phyloP scores from a whole-genome alignment of 306 rosid species.

The Amphicarpaea edgeworthii region DNA sequence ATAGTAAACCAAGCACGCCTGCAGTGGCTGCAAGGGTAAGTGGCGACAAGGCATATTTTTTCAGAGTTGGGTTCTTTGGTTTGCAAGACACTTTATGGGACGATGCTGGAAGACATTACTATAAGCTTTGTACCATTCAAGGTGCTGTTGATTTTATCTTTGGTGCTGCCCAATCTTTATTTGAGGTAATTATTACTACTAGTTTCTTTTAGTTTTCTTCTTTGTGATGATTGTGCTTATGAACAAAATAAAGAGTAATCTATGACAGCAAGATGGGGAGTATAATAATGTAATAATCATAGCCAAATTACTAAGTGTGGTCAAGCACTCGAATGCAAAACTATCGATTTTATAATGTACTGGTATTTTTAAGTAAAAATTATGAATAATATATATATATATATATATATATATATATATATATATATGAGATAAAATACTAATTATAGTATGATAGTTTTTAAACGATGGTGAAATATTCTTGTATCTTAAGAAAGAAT shows the following conservation, averaged over 20 bases:
- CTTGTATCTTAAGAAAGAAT: background rate
- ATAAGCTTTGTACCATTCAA: slow-evolving; percentile 75
- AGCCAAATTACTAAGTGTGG: too few relatives aligned
- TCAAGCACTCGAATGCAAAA: too few relatives aligned
- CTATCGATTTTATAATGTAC: too few relatives aligned
- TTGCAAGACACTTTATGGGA: slow-evolving; percentile 94
- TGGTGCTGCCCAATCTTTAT: slow-evolving; percentile 76
- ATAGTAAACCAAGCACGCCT: slow-evolving; percentile 45
- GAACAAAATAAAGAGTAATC: too few relatives aligned
- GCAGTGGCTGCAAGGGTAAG: slow-evolving; percentile 78
- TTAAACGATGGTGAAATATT: background rate
- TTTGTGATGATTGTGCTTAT: background rate
- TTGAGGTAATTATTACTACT: slow-evolving; percentile 57
- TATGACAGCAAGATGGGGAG: too few relatives aligned
- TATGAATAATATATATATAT: too few relatives aligned
- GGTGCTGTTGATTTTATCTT: slow-evolving; percentile 93
- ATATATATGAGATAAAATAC: too few relatives aligned
- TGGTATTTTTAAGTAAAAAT: too few relatives aligned
- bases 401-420: too few relatives aligned
- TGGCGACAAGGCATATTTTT: slow-evolving; percentile 70
- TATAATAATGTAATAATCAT: too few relatives aligned
- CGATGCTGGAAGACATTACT: slow-evolving; percentile 75
- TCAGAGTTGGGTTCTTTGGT: slow-evolving; percentile 73
- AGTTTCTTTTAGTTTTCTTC: background rate
- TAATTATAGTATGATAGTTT: background rate